These are phyloP conservation scores for Candida maltosa DNA, from an alignment of 805 yeast species.

Conservation along the genomic window DNA sequence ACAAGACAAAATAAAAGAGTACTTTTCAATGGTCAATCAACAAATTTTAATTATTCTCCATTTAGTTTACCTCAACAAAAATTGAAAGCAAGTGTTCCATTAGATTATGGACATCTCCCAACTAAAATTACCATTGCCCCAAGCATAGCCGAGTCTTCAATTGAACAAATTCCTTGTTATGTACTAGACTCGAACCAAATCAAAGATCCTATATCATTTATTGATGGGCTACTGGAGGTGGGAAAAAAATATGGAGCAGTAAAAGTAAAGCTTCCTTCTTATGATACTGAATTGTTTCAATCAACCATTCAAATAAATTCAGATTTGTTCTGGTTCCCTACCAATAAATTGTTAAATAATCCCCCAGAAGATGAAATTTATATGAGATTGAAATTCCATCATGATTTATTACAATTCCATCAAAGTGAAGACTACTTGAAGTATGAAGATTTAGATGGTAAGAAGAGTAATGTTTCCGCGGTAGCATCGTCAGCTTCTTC, in stretches of 20 bases:
- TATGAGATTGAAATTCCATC: conserved; percentile 46
- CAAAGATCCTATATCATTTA: conserved; percentile 60
- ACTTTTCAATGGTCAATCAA: conserved; percentile 18
- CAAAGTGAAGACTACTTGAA: conserved; percentile 8
- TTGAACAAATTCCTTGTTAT: conserved; percentile 49
- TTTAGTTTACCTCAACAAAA: conserved; percentile 44
- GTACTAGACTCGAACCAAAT: conserved; percentile 50
- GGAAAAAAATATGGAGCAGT: conserved; percentile 72
- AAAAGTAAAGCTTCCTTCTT: conserved; percentile 62
- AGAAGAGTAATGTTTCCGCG: conserved; percentile 1
- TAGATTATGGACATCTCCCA: conserved; percentile 37
- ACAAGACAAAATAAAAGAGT: conserved; percentile 12
- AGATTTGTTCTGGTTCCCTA: conserved; percentile 49
- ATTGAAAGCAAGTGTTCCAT: conserved; percentile 41
- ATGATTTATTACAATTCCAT: conserved; percentile 43
- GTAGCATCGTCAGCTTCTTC: not conserved
- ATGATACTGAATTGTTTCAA: conserved; percentile 15
- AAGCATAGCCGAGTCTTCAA: conserved; percentile 7
- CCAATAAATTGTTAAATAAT: conserved; percentile 47
- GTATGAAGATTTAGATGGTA: conserved; percentile 1
- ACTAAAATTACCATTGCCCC: conserved; percentile 16
- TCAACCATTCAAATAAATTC: conserved; percentile 34
- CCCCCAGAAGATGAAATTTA: conserved; percentile 40
- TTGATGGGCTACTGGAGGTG: conserved; percentile 46
- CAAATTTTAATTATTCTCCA: conserved; percentile 40